A percentile compares a stretch with the other conserved stretches of the same genome.
Evolutionary conservation across 768 basidiomycete species (phyloP).

Genomic region (Chalciporus pseudorubinellus): DNA sequence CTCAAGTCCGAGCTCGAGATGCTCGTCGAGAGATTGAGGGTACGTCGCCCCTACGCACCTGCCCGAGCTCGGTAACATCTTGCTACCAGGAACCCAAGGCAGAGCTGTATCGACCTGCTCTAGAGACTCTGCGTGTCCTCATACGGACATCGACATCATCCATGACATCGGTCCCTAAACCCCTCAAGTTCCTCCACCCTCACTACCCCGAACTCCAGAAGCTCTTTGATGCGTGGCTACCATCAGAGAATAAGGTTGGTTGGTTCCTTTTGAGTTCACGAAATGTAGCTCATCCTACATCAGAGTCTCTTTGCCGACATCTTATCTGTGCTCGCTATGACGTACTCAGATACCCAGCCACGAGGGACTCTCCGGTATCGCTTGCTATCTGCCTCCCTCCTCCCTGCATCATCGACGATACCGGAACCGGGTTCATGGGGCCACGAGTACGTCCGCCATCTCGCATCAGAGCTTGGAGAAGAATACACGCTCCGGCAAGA

Average conservation of each 20-base stretch:
- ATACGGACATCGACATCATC: conserved; percentile 97
- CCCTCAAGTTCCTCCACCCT: conserved; percentile 94
- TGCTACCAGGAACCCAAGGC: conserved; percentile 78
- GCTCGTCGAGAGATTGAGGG: conserved; percentile 92
- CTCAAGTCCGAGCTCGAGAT: conserved; percentile 94
- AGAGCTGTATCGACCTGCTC: conserved; percentile 79
- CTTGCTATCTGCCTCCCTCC: conserved; percentile 71
- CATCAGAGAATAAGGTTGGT: conserved; percentile 66
- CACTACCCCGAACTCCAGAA: conserved; percentile 85
- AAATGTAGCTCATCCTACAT: not conserved
- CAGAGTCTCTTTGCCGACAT: conserved; percentile 96
- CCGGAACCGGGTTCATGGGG: conserved; percentile 97
- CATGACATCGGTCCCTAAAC: conserved; percentile 99
- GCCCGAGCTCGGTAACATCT: conserved; percentile 12
- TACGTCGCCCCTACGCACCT: conserved; percentile 32
- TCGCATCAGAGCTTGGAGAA: conserved; percentile 94
- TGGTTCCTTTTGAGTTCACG: not conserved
- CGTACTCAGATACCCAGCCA: conserved; percentile 96
- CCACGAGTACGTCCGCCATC: conserved; percentile 96
- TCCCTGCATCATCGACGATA: conserved; percentile 61
- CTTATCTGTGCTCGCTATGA: conserved; percentile 98
- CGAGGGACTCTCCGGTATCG: conserved; percentile 95
- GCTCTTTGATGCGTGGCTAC: conserved; percentile 78
- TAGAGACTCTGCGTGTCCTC: conserved; percentile 90
- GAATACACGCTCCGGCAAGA: conserved; percentile 78